Evolutionary conservation across 805 yeast species (phyloP).

Genomic region (Candida tallmaniae): DNA sequence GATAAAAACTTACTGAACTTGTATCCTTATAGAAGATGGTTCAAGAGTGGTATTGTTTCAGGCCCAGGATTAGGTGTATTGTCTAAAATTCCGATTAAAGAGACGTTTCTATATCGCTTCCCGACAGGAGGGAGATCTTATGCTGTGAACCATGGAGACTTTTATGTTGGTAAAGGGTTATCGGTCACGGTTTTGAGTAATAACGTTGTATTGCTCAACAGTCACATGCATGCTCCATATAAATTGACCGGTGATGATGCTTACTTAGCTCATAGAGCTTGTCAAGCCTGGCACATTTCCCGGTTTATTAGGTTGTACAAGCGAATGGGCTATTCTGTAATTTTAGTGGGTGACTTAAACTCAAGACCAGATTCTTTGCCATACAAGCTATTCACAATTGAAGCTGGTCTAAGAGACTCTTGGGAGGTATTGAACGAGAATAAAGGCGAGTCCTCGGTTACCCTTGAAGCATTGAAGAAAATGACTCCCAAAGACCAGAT

Average conservation of each 20-base stretch:
- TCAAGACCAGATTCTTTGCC: constrained; percentile 85
- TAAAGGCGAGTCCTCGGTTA: constrained; percentile 4
- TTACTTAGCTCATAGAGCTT: constrained; percentile 82
- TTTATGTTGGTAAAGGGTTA: constrained; percentile 92
- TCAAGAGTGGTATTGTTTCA: constrained; percentile 76
- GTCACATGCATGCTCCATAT: constrained; percentile 98
- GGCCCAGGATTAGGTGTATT: constrained; percentile 92
- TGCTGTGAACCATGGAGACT: constrained; percentile 92
- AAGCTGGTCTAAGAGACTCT: constrained; percentile 70
- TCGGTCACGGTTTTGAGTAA: constrained; percentile 61
- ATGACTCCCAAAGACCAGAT: constrained; percentile 52
- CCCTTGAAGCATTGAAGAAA: constrained; percentile 16
- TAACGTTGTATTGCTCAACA: constrained; percentile 75
- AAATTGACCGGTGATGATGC: constrained; percentile 73
- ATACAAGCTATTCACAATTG: constrained; percentile 62
- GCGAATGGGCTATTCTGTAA: constrained; percentile 75
- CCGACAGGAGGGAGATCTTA: constrained; percentile 93
- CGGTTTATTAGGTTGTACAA: constrained; percentile 56
- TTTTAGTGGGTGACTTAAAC: constrained; percentile 91
- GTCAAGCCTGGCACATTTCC: constrained; percentile 96
- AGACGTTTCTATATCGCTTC: constrained; percentile 75
- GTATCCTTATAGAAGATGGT: constrained; percentile 66
- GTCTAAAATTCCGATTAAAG: constrained; percentile 77
- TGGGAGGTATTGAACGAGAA: constrained; percentile 63
- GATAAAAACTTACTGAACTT: constrained; percentile 35